Evolutionary conservation across 2,329 filamentous ascomycete genomes (phyloP), one percentile per base, ranked within the genome.

Genomic region (Magnaporthiopsis rhizophila): DNA sequence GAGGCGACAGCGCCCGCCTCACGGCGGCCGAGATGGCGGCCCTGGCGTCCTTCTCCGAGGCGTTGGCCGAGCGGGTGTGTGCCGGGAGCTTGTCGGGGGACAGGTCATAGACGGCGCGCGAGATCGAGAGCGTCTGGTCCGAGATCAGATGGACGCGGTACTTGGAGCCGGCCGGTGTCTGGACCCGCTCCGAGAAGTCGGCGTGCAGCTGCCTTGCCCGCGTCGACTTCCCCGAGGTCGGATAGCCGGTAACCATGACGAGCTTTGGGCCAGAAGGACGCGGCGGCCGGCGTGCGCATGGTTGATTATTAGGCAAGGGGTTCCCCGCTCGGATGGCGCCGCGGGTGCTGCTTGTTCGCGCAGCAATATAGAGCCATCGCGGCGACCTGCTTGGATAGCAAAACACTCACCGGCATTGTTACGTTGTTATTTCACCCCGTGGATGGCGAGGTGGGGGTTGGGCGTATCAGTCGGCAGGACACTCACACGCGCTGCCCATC

Each of bases 21-120:
- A 94, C 88, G 66, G 91, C 90, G 66, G 84, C 91, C 74, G 90
- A 91, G 64, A 91, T 81, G 58, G 86, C 82, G 1, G 91, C 91
- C 32, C 91, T 86, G 1, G 90, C 91, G 76, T 94, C 89, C 74
- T 96, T 96, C 73, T 96, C 91, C 1, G 87, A 83, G 32, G 86
- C 83, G 69, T 90, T 90, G 65, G 90, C 89, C 32, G 88, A 89
- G 66, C 89, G 86, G 45, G 83, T 82, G 71, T 89, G 85, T 4
- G 80, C 81, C 3, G 82, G 81, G 28, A 86, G 76, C 26, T 75
- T 74, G 2, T 73, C 71, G 4, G 79, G 76, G 2, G 83, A 85
- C 57, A 89, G 81, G 71, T 89, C 86, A 79, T 94, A 94, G 58
- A 90, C 90, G 65, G 81, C 72, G 66, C 90, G 88, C 3, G 86